Evolutionary conservation across 176 grass and related monocot species (phyloP), one percentile per base, ranked within the genome.

Genomic region (Ananas comosus): DNA sequence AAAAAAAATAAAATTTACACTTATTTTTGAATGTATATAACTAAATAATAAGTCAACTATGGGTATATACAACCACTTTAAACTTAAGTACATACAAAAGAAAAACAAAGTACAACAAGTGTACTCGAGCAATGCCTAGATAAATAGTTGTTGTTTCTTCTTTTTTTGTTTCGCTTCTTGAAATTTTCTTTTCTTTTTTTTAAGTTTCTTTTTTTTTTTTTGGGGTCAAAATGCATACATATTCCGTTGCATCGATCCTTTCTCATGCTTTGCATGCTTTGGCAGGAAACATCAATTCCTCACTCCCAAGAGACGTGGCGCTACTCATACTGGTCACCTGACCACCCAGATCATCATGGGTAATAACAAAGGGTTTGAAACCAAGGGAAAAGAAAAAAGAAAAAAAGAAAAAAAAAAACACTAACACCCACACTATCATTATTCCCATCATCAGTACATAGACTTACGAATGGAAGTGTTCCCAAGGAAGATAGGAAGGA

Each of bases 251-350:
- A 61, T 22, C 10, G 7, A 61, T 21, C 17, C 5, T 21, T 61
- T 61, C 9, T 22, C 16, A 61, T 14, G 33, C 48, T 72, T 25
- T 82, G 19, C 51, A 82, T 66, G 17, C 21, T n/a, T 42, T 86
- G 67, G 63, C 78, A 96, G 88, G 91, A 78, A 81, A 76, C 85
- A 84, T 82, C 88, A 78, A 80, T 81, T 29, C 64, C 73, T 53
- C 50, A 66, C 47, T 16, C 73, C 13, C 79, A 80, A 12, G 69
- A 74, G 54, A 72, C 74, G 12, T 96, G 91, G 91, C 85, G 76
- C 78, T 96, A 85, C 80, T 48, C 83, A 76, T 77, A 89, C 72
- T 91, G 85, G 76, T 54, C 82, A 70, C 52, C 85, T 83, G 76
- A 83, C 80, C 75, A 64, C 71, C 79, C 83, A 81, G 70, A 91